These are phyloP conservation scores for Alternaria gaisen DNA, from an alignment of 2,329 filamentous ascomycete species.

Conservation along the genomic window DNA sequence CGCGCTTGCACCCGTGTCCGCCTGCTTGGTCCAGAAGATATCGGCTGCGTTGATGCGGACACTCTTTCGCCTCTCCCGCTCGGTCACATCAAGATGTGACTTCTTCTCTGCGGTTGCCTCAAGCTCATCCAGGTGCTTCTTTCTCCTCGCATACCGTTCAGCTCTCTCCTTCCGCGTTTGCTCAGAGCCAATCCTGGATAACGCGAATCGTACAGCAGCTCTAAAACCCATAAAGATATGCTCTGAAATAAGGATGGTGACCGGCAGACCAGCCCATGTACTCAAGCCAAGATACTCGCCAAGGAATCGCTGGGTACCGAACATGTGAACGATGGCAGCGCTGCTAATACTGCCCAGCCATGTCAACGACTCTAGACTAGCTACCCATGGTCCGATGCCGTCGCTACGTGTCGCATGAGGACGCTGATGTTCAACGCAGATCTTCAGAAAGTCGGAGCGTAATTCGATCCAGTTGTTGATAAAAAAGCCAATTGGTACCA, in stretches of 20 bases:
- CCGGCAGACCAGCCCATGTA: constrained; percentile 40
- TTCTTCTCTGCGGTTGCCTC: constrained; percentile 28
- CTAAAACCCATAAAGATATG: constrained; percentile 46
- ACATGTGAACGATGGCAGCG: constrained; percentile 46
- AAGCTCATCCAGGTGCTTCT: constrained; percentile 40
- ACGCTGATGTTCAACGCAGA: constrained; percentile 44
- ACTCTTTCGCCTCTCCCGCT: constrained; percentile 44
- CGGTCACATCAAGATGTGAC: constrained; percentile 29
- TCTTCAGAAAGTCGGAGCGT: constrained; percentile 47
- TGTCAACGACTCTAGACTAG: constrained; percentile 42
- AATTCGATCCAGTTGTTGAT: constrained; percentile 51
- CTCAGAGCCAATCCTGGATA: constrained; percentile 40
- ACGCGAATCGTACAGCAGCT: constrained; percentile 36
- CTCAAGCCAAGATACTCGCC: constrained; percentile 26
- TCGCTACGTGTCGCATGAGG: constrained; percentile 41
- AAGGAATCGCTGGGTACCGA: constrained; percentile 31
- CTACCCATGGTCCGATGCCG: constrained; percentile 47
- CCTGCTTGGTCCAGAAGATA: constrained; percentile 44
- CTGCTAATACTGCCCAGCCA: constrained; percentile 47
- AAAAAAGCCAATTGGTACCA: constrained; percentile 47
- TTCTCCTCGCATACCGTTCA: constrained; percentile 39
- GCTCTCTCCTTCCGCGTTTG: constrained; percentile 39
- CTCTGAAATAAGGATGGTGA: constrained; percentile 44
- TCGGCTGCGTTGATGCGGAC: constrained; percentile 42
- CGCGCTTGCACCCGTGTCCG: constrained; percentile 37